A percentile compares a stretch with the other conserved stretches of the same genome.
Conservation (phyloP, 176 grass and related monocot species). For the Oryza punctata region DNA sequence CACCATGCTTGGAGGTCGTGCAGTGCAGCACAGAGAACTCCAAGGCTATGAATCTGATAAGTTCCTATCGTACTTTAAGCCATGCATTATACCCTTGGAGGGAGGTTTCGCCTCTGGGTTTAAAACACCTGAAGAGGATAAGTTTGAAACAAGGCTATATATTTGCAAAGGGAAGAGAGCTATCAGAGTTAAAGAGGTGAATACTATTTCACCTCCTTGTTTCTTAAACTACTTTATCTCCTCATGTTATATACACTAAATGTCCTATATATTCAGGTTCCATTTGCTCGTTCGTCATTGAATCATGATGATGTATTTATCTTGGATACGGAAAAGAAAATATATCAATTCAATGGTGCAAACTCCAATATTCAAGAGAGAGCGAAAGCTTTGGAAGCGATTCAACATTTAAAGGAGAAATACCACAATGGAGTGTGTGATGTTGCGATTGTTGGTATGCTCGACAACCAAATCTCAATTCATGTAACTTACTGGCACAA, state of each 20-base stretch:
- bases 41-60: constrained; percentile 96
- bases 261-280: constrained; percentile 68
- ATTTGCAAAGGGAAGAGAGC: constrained; percentile 91
- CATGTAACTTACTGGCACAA: not conserved
- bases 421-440: constrained; percentile 84
- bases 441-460: constrained; percentile 92
- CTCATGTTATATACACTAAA: constrained; percentile 21
- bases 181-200: constrained; percentile 95
- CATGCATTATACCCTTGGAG: constrained; percentile 98
- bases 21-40: constrained; percentile 93
- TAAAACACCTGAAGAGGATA: constrained; percentile 80
- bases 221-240: constrained; percentile 16
- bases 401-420: constrained; percentile 92
- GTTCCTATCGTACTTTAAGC: constrained; percentile 94
- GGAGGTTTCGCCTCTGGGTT: constrained; percentile 98
- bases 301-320: constrained; percentile 99
- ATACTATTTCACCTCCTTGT: not conserved
- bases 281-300: constrained; percentile 84
- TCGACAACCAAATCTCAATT: not conserved
- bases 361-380: constrained; percentile 99
- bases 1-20: constrained; percentile 85
- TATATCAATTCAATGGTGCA: constrained; percentile 96
- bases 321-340: constrained; percentile 83
- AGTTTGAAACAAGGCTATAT: constrained; percentile 80
- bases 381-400: constrained; percentile 91